These are phyloP conservation scores for Aspergillus vadensis DNA, from an alignment of 2,329 filamentous ascomycete species.

Conservation along the genomic window DNA sequence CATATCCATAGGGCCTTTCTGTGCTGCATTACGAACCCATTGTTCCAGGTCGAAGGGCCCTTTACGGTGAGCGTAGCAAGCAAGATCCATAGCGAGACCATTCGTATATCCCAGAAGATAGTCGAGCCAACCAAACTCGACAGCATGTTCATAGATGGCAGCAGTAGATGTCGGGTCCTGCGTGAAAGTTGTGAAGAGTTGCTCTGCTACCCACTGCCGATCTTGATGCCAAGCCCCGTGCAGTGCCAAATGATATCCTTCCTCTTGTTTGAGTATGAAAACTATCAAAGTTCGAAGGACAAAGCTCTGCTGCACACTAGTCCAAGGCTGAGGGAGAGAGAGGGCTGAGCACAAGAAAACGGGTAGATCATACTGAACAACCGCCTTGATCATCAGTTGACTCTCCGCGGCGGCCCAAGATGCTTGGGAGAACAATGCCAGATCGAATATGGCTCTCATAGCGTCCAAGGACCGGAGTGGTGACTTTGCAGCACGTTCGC, in stretches of 20 bases:
- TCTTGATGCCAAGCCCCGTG: conserved; percentile 92
- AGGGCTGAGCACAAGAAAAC: conserved; percentile 55
- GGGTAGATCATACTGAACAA: conserved; percentile 57
- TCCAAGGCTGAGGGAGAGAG: conserved; percentile 53
- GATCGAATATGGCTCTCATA: conserved; percentile 66
- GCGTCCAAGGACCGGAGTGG: conserved; percentile 88
- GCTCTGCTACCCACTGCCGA: conserved; percentile 78
- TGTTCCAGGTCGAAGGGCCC: conserved; percentile 76
- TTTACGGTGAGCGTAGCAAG: conserved; percentile 79
- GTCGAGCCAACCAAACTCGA: conserved; percentile 81
- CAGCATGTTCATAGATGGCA: conserved; percentile 75
- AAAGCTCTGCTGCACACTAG: conserved; percentile 50
- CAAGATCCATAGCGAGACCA: conserved; percentile 84
- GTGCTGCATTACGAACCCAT: conserved; percentile 73
- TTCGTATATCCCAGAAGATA: conserved; percentile 76
- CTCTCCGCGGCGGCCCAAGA: conserved; percentile 59
- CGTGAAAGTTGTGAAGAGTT: conserved; percentile 76
- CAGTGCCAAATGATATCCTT: conserved; percentile 83
- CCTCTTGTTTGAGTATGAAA: conserved; percentile 76
- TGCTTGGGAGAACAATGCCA: conserved; percentile 61
- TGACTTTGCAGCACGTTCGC: conserved; percentile 72
- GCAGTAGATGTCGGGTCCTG: conserved; percentile 67
- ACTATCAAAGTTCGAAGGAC: conserved; percentile 66
- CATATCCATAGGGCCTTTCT: conserved; percentile 67
- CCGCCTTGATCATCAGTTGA: conserved; percentile 60